Conservation (phyloP, 441 rosid genomes). For the Euphorbia schlechtendalii region DNA sequence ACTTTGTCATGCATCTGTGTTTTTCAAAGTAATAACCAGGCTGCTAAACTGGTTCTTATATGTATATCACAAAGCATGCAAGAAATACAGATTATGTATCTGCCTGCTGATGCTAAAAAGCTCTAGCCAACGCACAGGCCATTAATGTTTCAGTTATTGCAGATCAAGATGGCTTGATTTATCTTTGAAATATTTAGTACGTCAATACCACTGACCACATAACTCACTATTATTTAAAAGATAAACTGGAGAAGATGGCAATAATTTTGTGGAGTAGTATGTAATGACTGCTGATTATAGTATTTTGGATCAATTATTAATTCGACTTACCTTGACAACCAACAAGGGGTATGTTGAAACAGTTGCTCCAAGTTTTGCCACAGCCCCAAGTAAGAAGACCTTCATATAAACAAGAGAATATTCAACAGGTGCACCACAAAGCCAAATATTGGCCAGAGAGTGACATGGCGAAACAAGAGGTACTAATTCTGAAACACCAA, state of each 20-base stretch:
- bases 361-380: conserved; percentile 72
- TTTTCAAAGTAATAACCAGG: background rate
- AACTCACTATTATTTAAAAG: background rate
- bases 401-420: conserved; percentile 19
- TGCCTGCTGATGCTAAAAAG: background rate
- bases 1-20: background rate
- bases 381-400: conserved; percentile 59
- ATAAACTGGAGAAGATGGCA: background rate
- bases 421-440: background rate
- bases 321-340: conserved; percentile 57
- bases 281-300: background rate
- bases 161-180: conserved; percentile 2
- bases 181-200: background rate
- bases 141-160: background rate
- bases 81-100: background rate
- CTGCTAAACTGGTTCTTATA: background rate
- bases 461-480: background rate
- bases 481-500: background rate
- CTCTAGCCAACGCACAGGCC: background rate
- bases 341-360: conserved; percentile 57
- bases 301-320: background rate
- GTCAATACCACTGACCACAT: background rate
- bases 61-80: background rate
- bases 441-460: conserved; percentile 6
- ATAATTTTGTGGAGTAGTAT: background rate